Percentiles rank a stretch among this genome's conserved stretches.
Evolutionary conservation across 208 protist genomes (phyloP).

Genomic region (Crithidia fasciculata): DNA sequence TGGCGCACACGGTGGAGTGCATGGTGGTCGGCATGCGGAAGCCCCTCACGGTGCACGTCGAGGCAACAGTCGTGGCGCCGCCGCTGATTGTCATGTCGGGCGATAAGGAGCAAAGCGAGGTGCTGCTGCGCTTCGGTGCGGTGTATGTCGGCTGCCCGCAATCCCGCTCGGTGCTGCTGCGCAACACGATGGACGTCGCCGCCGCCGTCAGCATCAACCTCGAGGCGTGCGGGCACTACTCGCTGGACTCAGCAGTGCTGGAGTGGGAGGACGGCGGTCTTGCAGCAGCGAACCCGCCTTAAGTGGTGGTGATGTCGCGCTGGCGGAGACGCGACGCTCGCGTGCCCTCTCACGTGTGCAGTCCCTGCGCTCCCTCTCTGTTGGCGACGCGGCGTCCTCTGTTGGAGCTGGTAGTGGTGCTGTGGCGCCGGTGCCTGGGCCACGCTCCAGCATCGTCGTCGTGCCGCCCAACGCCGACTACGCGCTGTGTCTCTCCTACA

Average conservation of each 20-base stretch:
- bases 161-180: conserved; percentile 58
- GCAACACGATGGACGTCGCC: conserved; percentile 82
- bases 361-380: conserved; percentile 15
- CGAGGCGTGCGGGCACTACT: conserved; percentile 38
- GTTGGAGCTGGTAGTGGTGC: not conserved
- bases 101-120: conserved; percentile 59
- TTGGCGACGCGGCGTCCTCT: conserved; percentile 6
- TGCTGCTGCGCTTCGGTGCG: conserved; percentile 86
- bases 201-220: conserved; percentile 87
- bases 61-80: conserved; percentile 73
- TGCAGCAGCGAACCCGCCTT: not conserved
- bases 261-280: conserved; percentile 14
- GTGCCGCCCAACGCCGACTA: conserved; percentile 33
- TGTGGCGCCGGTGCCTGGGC: not conserved
- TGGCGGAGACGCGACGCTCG: conserved; percentile 16
- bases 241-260: conserved; percentile 37
- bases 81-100: conserved; percentile 59
- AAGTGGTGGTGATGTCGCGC: not conserved
- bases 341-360: conserved; percentile 21
- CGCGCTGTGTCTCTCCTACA: conserved; percentile 29
- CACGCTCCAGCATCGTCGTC: conserved; percentile 20
- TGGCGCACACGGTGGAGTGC: conserved; percentile 56
- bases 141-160: conserved; percentile 80
- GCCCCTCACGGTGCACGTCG: conserved; percentile 68
- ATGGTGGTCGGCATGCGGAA: conserved; percentile 83